Percentiles rank a stretch among this genome's conserved stretches.
These are phyloP conservation scores for Aureobasidium sp. DNA, from an alignment of 2,329 filamentous ascomycete genomes.

Conservation along the genomic window DNA sequence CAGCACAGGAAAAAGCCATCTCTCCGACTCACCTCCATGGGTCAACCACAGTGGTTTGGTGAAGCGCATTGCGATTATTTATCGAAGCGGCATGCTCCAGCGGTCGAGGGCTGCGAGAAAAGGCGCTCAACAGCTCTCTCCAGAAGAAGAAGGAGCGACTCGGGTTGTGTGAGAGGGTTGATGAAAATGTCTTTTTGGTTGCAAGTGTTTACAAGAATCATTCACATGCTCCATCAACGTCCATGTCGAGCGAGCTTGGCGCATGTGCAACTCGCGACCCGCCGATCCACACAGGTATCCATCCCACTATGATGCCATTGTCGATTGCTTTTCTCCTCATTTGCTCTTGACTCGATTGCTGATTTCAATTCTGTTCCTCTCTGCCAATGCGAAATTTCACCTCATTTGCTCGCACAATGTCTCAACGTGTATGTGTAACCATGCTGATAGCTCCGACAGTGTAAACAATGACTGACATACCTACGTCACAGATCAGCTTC, in stretches of 20 bases:
- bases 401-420: constrained; percentile 22
- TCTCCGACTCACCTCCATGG: constrained; percentile 64
- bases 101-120: neutral
- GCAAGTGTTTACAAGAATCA: constrained; percentile 2
- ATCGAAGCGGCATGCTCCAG: constrained; percentile 10
- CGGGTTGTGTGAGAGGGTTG: neutral
- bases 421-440: constrained; percentile 25
- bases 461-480: neutral
- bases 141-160: neutral
- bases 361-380: neutral
- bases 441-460: neutral
- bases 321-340: neutral
- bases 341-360: neutral
- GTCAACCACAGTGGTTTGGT: constrained; percentile 95
- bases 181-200: neutral
- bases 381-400: constrained; percentile 17
- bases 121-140: neutral
- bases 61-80: constrained; percentile 44
- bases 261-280: neutral
- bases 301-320: constrained; percentile 6
- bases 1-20: no score
- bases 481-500: constrained; percentile 37
- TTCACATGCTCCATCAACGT: constrained; percentile 13
- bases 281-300: neutral
- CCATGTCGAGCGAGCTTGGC: constrained; percentile 2